Evolutionary conservation across 768 basidiomycete species (phyloP).

Genomic region (Thelephora aurantiotincta): DNA sequence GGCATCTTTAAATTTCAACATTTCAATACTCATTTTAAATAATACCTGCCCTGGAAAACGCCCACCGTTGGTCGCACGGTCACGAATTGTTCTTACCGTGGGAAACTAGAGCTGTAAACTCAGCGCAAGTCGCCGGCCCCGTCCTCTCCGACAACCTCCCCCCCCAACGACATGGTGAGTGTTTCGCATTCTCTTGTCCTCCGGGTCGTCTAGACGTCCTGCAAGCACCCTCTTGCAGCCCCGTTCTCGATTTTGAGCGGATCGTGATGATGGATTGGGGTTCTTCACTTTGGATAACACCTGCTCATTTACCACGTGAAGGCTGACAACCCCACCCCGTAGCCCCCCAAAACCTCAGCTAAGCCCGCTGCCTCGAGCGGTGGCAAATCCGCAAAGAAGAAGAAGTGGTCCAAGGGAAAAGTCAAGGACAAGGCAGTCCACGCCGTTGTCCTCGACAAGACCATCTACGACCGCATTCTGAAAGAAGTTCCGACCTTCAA

Average conservation of each 20-base stretch:
- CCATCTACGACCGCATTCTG: constrained; percentile 83
- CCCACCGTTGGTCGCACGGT: background rate
- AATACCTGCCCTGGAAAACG: background rate
- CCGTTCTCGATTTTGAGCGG: background rate
- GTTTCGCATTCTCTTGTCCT: background rate
- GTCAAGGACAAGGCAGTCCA: constrained; percentile 99
- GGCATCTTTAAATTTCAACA: background rate
- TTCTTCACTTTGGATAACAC: background rate
- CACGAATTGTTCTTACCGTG: background rate
- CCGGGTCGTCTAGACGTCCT: background rate
- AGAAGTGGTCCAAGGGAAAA: constrained; percentile 99
- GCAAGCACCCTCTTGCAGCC: too few relatives aligned
- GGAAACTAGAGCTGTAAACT: background rate
- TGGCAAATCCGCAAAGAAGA: constrained; percentile 93
- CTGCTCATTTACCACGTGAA: too few relatives aligned
- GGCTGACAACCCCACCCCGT: too few relatives aligned
- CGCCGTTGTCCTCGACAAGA: constrained; percentile 89
- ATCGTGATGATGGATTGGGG: background rate
- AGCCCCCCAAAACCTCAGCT: background rate
- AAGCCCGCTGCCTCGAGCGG: constrained; percentile 44
- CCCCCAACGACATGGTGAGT: background rate
- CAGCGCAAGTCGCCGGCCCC: background rate
- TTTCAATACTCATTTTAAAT: background rate
- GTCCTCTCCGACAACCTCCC: background rate
- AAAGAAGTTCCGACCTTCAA: constrained; percentile 99